Evolutionary conservation across 2,329 filamentous ascomycete species (phyloP), one percentile per base, ranked within the genome.

Genomic region (Botryotinia globosa): DNA sequence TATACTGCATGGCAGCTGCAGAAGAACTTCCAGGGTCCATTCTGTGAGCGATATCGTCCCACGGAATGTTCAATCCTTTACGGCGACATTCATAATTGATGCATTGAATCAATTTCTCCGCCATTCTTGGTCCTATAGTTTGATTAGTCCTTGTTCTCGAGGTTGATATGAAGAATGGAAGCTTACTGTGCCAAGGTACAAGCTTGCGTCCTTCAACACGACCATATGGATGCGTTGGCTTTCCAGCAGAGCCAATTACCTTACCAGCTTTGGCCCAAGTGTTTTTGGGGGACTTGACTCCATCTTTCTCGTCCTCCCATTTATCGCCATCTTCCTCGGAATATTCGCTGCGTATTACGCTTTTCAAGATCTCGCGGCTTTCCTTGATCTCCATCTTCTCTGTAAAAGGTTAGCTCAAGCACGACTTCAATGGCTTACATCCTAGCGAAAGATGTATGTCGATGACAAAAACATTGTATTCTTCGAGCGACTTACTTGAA

Each of bases 111-210:
- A 85, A 75, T 76, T 85, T 86, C 54, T 86, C 84, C 0, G 80
- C 78, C 83, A 86, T 86, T 16, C 84, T 82, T 16, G 83, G 81
- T 0, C 83, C 84, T 86, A 64, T 68, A 22, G 18, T n/a, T 12
- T 8, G 18, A 42, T 68, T 56, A 68, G 48, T 25, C 34, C 9
- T 54, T 63, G 18, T 45, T 9, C 14, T 54, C 25, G 29, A 63
- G 25, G 16, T 4, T 16, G 18, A 25, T 48, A 18, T 8, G 29
- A 51, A 58, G 4, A 9, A 10, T 18, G 1, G 22, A 39, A 8
- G 79, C 84, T 81, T 80, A 85, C 84, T 81, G n/a, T 78, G 79
- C 84, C 84, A 85, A 39, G 80, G 77, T 39, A 85, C 82, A 3
- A 85, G 76, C 42, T 79, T 81, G 10, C 84, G 81, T 14, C 83